Evolutionary conservation across 768 basidiomycete genomes (phyloP), one percentile per base, ranked within the genome.

Genomic region (Grammothele lineata): DNA sequence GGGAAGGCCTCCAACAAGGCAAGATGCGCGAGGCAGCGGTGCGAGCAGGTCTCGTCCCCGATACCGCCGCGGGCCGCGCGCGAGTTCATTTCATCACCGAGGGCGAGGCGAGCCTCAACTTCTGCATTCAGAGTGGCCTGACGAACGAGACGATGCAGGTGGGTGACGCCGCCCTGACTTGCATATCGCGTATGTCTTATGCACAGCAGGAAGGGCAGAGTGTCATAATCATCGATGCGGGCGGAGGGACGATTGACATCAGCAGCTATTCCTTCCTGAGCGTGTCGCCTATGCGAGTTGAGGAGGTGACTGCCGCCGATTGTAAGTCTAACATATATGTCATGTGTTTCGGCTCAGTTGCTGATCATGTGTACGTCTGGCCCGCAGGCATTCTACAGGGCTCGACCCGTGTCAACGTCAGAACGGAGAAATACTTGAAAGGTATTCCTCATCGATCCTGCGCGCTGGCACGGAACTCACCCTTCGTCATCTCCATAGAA

Each of bases 31-130:
- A 61, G 18, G 83, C 83, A 1, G 78, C 78, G 1, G 63, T 74
- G 1, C 46, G 59, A n/a, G 81, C 78, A 0, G 76, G 77, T 7
- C 66, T 85, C 21, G 65, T 84, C 10, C 62, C 71, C 0, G 62
- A 73, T 40, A 67, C 60, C 0, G 50, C 57, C 1, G 64, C 62
- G 11, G 73, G 69, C 0, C 72, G 68, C 26, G 59, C 66, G 4
- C 71, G 78, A 0, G 55, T 83, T 1, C 72, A 72, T 1, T 75
- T 83, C 46, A 69, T 83, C n/a, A 82, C 80, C 0, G 81, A 83
- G 51, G 81, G 81, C 0, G 81, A 84, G 53, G 81, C 81, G 0
- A 78, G 77, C 54, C 58, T 82, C 11, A 76, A 83, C 51, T 82
- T 72, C 55, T 81, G 79, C 47, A 66, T 81, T 17, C 63, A 68